Percentiles rank a stretch among this genome's conserved stretches.
Conservation (phyloP, 768 basidiomycete species). For the Hygrophoropsis aurantiaca region DNA sequence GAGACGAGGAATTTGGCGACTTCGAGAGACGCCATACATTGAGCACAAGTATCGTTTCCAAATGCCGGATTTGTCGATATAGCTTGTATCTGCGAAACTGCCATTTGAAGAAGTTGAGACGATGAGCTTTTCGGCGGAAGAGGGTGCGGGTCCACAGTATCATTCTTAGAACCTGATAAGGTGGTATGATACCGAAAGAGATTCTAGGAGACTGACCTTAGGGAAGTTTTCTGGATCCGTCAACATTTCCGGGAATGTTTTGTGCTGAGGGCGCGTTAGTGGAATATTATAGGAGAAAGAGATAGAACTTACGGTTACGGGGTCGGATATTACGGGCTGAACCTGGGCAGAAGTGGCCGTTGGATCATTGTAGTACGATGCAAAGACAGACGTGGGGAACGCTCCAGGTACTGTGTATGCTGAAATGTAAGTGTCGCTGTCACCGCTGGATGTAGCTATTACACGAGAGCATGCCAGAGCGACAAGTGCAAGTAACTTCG, state of each 20-base stretch:
- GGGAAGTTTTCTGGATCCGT: conserved; percentile 65
- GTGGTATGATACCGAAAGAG: neutral
- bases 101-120: conserved; percentile 46
- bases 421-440: conserved; percentile 12
- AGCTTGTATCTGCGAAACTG: conserved; percentile 56
- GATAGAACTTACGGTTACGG: conserved; percentile 50
- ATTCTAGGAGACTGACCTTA: conserved; percentile 26
- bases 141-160: conserved; percentile 63
- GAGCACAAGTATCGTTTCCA: conserved; percentile 51
- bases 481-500: no score
- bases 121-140: conserved; percentile 58
- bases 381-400: conserved; percentile 66
- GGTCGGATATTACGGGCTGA: conserved; percentile 75
- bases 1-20: conserved; percentile 66
- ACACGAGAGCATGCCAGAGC: no score
- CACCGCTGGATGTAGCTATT: no score
- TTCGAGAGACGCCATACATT: conserved; percentile 60
- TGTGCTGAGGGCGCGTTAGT: conserved; percentile 41
- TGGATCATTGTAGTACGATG: conserved; percentile 69
- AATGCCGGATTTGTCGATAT: conserved; percentile 55
- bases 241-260: conserved; percentile 56
- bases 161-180: conserved; percentile 27
- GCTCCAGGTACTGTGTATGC: conserved; percentile 58
- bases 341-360: conserved; percentile 71
- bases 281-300: neutral